Conservation (phyloP, 2,329 filamentous ascomycete genomes). For the Aspergillus pseudotamarii region DNA sequence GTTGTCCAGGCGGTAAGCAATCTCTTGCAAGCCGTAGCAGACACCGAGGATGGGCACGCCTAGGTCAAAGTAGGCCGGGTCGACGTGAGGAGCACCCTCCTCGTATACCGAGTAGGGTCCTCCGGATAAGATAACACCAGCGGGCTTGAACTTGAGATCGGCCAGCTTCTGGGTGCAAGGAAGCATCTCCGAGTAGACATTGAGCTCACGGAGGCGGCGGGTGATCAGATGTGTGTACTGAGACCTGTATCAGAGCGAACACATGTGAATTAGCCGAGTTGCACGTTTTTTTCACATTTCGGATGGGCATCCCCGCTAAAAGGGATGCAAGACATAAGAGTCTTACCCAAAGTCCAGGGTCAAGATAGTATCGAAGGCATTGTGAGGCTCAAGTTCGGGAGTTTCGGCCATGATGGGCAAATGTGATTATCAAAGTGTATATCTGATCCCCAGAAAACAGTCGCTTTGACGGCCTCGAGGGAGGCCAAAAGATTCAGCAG, state of each 20-base stretch:
- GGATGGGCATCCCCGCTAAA: neutral
- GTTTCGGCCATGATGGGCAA: neutral
- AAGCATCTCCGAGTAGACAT: conserved; percentile 85
- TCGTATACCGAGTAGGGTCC: conserved; percentile 82
- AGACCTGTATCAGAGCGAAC: conserved; percentile 36
- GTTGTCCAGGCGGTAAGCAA: conserved; percentile 69
- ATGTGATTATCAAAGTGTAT: neutral
- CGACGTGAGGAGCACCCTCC: conserved; percentile 73
- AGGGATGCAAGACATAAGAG: conserved; percentile 7
- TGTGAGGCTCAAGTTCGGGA: conserved; percentile 3
- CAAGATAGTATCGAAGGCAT: conserved; percentile 66
- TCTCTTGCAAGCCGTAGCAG: conserved; percentile 69
- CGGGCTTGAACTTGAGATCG: conserved; percentile 77
- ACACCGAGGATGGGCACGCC: conserved; percentile 64
- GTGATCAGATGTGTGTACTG: conserved; percentile 77
- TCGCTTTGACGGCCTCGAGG: conserved; percentile 3
- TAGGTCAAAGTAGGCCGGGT: conserved; percentile 79
- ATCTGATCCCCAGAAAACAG: conserved; percentile 3
- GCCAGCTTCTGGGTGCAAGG: conserved; percentile 80
- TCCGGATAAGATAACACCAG: conserved; percentile 62
- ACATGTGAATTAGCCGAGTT: conserved; percentile 21
- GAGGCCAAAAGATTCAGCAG: conserved; percentile 5
- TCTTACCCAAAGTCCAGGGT: conserved; percentile 67
- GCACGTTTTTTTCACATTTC: conserved; percentile 1
- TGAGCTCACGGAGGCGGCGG: conserved; percentile 69